Evolutionary conservation across 2,329 filamentous ascomycete genomes (phyloP).

Genomic region (Aspergillus ibericus): DNA sequence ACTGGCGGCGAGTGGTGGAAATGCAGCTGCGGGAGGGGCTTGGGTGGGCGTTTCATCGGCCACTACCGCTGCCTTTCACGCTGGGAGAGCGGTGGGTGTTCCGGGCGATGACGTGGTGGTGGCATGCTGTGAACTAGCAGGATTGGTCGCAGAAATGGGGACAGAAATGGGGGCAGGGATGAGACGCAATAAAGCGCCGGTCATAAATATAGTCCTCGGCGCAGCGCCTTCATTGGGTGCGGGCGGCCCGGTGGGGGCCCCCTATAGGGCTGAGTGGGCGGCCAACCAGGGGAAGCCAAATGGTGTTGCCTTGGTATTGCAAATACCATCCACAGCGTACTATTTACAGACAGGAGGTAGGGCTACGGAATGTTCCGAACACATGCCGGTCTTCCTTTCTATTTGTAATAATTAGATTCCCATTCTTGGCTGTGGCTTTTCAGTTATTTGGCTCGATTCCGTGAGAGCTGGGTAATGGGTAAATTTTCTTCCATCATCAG

Average conservation of each 20-base stretch:
- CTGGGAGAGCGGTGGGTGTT: slow-evolving; percentile 13
- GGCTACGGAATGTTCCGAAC: not conserved
- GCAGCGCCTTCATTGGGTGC: not conserved
- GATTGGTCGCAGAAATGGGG: not conserved
- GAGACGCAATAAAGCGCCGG: not conserved
- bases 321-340: not conserved
- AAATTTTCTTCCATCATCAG: no score
- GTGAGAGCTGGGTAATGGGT: no score
- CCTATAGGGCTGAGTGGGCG: not conserved
- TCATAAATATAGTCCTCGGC: not conserved
- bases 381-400: not conserved
- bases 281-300: not conserved
- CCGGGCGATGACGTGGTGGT: slow-evolving; percentile 18
- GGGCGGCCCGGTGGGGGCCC: not conserved
- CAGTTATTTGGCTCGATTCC: not conserved
- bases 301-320: slow-evolving; percentile 1
- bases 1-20: slow-evolving; percentile 18
- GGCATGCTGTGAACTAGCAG: slow-evolving; percentile 8
- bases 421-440: not conserved
- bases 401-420: no score
- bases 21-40: slow-evolving; percentile 19
- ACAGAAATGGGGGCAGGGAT: not conserved
- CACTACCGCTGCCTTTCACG: slow-evolving; percentile 16
- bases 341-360: not conserved
- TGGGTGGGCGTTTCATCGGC: slow-evolving; percentile 16